phyloP scores from a whole-genome alignment of 768 basidiomycete genomes.

The Mycena kentingensis region DNA sequence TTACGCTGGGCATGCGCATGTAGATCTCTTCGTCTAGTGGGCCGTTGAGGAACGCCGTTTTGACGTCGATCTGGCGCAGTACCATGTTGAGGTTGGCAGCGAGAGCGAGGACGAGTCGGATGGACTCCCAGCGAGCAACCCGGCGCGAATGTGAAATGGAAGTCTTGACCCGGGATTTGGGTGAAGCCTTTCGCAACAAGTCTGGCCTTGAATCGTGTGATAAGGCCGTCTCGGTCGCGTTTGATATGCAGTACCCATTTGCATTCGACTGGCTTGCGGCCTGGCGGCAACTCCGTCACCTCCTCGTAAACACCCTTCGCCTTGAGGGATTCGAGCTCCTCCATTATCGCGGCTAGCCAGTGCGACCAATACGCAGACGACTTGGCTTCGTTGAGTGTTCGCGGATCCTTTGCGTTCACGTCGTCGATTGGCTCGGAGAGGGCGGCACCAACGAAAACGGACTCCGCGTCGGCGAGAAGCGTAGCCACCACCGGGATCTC shows the following conservation, averaged over 20 bases:
- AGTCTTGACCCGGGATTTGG: slow-evolving; percentile 35
- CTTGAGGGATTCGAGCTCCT: slow-evolving; percentile 27
- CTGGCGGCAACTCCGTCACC: slow-evolving; percentile 12
- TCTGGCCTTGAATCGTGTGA: slow-evolving; percentile 1
- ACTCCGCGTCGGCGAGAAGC: slow-evolving; percentile 7
- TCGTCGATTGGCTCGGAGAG: slow-evolving; percentile 18
- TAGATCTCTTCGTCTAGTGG: slow-evolving; percentile 35
- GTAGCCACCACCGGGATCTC: not conserved
- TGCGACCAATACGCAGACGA: slow-evolving; percentile 22
- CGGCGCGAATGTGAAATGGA: slow-evolving; percentile 6
- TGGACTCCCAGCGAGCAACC: slow-evolving; percentile 3
- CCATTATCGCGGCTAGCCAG: slow-evolving; percentile 17
- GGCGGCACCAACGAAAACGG: slow-evolving; percentile 3
- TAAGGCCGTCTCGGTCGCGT: slow-evolving; percentile 14
- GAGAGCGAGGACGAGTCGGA: slow-evolving; percentile 24
- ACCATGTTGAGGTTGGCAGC: slow-evolving; percentile 29
- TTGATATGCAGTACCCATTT: slow-evolving; percentile 24
- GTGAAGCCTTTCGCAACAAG: slow-evolving; percentile 22
- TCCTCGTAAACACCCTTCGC: slow-evolving; percentile 25
- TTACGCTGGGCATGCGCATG: slow-evolving; percentile 31
- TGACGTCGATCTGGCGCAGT: slow-evolving; percentile 35
- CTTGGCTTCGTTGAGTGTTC: slow-evolving; percentile 25
- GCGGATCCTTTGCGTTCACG: slow-evolving; percentile 10
- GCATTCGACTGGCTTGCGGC: slow-evolving; percentile 10
- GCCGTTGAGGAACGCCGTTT: slow-evolving; percentile 34